These are phyloP conservation scores for Prunus kanzakura DNA, from an alignment of 306 rosid genomes.

Conservation along the genomic window DNA sequence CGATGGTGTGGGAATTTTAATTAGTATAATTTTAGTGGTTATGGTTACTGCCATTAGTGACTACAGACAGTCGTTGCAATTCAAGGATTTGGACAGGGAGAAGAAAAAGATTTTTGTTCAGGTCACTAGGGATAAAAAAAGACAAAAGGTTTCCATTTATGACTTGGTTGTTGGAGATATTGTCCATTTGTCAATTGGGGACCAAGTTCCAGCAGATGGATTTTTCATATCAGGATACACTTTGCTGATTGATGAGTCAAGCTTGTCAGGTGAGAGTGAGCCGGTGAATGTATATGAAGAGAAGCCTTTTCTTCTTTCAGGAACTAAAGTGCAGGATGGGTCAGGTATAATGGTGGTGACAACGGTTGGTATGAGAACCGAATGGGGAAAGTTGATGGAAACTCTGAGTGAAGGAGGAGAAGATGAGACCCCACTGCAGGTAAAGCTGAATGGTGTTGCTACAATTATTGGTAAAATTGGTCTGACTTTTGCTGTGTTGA, in stretches of 20 bases:
- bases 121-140: slow-evolving; percentile 71
- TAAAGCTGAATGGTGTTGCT: slow-evolving; percentile 93
- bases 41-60: slow-evolving; percentile 88
- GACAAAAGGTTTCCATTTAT: slow-evolving; percentile 66
- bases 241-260: slow-evolving; percentile 80
- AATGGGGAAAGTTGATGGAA: slow-evolving; percentile 99
- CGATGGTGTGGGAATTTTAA: slow-evolving; percentile 87
- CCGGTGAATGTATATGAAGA: slow-evolving; percentile 52
- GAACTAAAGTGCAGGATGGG: slow-evolving; percentile 97
- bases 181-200: slow-evolving; percentile 85
- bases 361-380: slow-evolving; percentile 95
- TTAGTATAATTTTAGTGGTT: slow-evolving; percentile 77
- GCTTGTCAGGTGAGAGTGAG: slow-evolving; percentile 97
- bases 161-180: slow-evolving; percentile 89
- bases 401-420: slow-evolving; percentile 89
- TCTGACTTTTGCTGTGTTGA: slow-evolving; percentile 69
- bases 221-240: slow-evolving; percentile 65
- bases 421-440: slow-evolving; percentile 98
- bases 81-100: slow-evolving; percentile 75
- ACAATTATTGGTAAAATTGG: slow-evolving; percentile 95
- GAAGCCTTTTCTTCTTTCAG: slow-evolving; percentile 88
- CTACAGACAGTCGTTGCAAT: slow-evolving; percentile 85
- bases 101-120: slow-evolving; percentile 84
- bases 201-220: slow-evolving; percentile 97
- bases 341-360: slow-evolving; percentile 87